phyloP scores from a whole-genome alignment of 164 flowering plant species.

The Protea cynaroides region DNA sequence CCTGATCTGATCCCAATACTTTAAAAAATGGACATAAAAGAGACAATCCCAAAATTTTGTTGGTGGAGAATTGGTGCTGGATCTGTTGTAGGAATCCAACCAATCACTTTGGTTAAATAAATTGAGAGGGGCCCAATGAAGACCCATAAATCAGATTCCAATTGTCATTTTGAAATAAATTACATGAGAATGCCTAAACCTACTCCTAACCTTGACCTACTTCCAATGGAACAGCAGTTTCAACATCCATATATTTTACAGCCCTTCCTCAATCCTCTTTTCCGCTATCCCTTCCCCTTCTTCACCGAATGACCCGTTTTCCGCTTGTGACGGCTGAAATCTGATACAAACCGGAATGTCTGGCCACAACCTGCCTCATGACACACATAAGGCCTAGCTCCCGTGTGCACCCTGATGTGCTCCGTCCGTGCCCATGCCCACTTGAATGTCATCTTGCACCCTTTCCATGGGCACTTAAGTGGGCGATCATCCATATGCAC shows the following conservation, averaged over 20 bases:
- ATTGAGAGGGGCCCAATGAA: slow-evolving; percentile 26
- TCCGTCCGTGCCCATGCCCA: slow-evolving; percentile 99
- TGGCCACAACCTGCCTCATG: slow-evolving; percentile 83
- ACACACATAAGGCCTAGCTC: slow-evolving; percentile 90
- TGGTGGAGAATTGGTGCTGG: too few species aligned
- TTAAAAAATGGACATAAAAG: background rate
- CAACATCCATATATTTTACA: slow-evolving; percentile 24
- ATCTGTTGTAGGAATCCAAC: slow-evolving; percentile 12
- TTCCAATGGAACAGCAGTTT: slow-evolving; percentile 14
- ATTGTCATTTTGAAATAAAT: slow-evolving; percentile 13
- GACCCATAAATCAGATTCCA: slow-evolving; percentile 17
- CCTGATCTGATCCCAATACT: too few species aligned
- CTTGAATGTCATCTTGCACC: slow-evolving; percentile 97
- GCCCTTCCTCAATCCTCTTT: background rate
- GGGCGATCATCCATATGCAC: slow-evolving; percentile 95
- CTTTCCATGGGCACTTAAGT: slow-evolving; percentile 94
- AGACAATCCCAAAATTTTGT: background rate
- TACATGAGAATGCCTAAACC: slow-evolving; percentile 20
- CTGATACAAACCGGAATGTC: slow-evolving; percentile 95
- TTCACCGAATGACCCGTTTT: slow-evolving; percentile 86
- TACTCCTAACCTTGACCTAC: slow-evolving; percentile 22
- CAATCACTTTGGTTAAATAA: slow-evolving; percentile 21
- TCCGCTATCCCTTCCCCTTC: slow-evolving; percentile 27
- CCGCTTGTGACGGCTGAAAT: slow-evolving; percentile 98
- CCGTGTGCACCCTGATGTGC: slow-evolving; percentile 96